phyloP scores from a whole-genome alignment of 78 protist genomes.

The Dictyostelium brefeldianum region DNA sequence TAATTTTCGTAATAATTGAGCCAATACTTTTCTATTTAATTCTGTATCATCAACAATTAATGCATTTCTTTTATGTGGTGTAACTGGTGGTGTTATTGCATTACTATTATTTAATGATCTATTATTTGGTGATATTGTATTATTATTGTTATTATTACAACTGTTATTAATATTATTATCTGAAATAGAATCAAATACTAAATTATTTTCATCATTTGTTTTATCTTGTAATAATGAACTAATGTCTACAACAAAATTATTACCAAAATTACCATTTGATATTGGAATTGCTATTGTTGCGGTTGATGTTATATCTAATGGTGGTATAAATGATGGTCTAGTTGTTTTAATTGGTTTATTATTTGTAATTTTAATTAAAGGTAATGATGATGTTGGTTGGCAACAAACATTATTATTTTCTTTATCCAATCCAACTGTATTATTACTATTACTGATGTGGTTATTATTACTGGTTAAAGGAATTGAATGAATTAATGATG shows the following conservation, averaged over 20 bases:
- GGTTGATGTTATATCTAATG: not conserved
- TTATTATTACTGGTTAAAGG: too few relatives aligned
- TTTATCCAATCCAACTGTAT: not conserved
- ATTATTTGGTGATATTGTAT: not conserved
- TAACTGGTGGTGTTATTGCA: not conserved
- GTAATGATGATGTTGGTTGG: not conserved
- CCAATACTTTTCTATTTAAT: constrained; percentile 50
- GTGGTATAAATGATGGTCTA: not conserved
- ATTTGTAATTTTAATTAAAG: not conserved
- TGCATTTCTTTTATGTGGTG: constrained; percentile 19
- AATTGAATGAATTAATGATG: too few relatives aligned
- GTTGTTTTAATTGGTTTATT: too few relatives aligned
- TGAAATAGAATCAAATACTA: not conserved
- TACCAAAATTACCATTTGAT: not conserved
- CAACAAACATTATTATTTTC: not conserved
- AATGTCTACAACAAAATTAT: not conserved
- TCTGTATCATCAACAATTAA: constrained; percentile 64
- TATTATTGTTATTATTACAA: not conserved
- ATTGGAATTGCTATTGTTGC: not conserved
- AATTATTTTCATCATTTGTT: not conserved
- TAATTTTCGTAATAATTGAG: constrained; percentile 33
- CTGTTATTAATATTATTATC: not conserved
- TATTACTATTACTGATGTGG: too few relatives aligned
- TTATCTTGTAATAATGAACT: not conserved
- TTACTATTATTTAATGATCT: not conserved